These are phyloP conservation scores for Erysimum cheiranthoides DNA, from an alignment of 345 rosid genomes.

Conservation along the genomic window DNA sequence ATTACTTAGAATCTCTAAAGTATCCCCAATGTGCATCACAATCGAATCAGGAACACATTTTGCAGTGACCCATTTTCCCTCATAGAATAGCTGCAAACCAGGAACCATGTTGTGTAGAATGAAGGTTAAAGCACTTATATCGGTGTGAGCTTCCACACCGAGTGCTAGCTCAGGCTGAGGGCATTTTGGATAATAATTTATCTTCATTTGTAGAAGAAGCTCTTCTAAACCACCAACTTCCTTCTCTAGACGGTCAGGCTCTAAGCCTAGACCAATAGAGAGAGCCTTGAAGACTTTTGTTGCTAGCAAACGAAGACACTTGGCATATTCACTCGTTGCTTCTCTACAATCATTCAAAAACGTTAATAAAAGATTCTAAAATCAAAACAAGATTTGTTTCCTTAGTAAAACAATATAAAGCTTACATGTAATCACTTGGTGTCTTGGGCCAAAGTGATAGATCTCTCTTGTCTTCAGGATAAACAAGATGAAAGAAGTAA, in stretches of 20 bases:
- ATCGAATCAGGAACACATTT: constrained; percentile 94
- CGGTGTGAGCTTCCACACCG: constrained; percentile 98
- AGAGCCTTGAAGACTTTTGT: constrained; percentile 66
- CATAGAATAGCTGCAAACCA: constrained; percentile 83
- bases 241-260: constrained; percentile 81
- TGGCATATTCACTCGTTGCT: constrained; percentile 82
- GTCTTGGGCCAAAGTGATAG: constrained; percentile 84
- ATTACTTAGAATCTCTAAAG: constrained; percentile 91
- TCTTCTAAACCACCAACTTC: constrained; percentile 93
- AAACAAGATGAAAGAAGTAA: constrained; percentile 85
- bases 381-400: constrained; percentile 13
- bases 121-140: constrained; percentile 87
- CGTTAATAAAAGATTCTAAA: not conserved
- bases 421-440: constrained; percentile 83
- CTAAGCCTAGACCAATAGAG: constrained; percentile 80
- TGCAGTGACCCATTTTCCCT: constrained; percentile 84
- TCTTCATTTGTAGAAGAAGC: constrained; percentile 85
- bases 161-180: constrained; percentile 97
- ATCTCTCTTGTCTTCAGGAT: constrained; percentile 81
- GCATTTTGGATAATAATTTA: constrained; percentile 91
- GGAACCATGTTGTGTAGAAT: constrained; percentile 99
- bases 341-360: constrained; percentile 50
- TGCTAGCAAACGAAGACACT: constrained; percentile 68
- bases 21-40: constrained; percentile 94
- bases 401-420: not conserved